Conservation (phyloP, 805 yeast species). For the Kurtzmaniella fragi region DNA sequence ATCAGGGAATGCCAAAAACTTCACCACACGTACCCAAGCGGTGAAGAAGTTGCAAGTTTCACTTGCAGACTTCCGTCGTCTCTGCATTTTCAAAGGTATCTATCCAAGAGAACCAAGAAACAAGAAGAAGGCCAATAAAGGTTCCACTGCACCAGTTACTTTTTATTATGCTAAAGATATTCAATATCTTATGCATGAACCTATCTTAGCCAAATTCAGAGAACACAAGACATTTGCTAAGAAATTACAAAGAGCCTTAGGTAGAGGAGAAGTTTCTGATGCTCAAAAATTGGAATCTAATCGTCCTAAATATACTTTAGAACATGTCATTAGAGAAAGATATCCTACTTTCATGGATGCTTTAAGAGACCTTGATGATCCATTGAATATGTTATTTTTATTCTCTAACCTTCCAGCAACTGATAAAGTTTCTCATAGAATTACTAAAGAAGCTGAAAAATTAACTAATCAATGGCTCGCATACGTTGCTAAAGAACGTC, state of each 20-base stretch:
- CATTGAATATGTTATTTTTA: constrained; percentile 88
- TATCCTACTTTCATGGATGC: constrained; percentile 94
- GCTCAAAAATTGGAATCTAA: constrained; percentile 81
- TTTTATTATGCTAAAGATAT: constrained; percentile 93
- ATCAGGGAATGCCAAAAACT: constrained; percentile 86
- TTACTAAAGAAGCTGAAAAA: constrained; percentile 82
- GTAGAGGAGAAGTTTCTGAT: constrained; percentile 84
- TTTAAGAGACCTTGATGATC: constrained; percentile 89
- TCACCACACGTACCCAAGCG: constrained; percentile 92
- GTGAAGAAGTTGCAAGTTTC: constrained; percentile 87
- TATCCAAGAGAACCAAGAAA: constrained; percentile 95
- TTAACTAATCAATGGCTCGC: constrained; percentile 96
- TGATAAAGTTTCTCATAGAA: constrained; percentile 68
- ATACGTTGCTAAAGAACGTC: constrained; percentile 78
- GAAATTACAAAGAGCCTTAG: constrained; percentile 83
- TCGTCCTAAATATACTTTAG: constrained; percentile 81
- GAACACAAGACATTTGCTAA: constrained; percentile 93
- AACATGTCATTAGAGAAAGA: constrained; percentile 88
- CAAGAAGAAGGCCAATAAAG: constrained; percentile 95
- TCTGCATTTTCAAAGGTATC: constrained; percentile 96
- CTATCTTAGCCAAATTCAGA: constrained; percentile 83
- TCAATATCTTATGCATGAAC: constrained; percentile 92
- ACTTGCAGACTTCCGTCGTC: constrained; percentile 91
- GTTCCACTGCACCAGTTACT: constrained; percentile 94
- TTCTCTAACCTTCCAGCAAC: constrained; percentile 96